Evolutionary conservation across 805 yeast species (phyloP), one percentile per base, ranked within the genome.

Genomic region (Saccharomyces cerevisiae): DNA sequence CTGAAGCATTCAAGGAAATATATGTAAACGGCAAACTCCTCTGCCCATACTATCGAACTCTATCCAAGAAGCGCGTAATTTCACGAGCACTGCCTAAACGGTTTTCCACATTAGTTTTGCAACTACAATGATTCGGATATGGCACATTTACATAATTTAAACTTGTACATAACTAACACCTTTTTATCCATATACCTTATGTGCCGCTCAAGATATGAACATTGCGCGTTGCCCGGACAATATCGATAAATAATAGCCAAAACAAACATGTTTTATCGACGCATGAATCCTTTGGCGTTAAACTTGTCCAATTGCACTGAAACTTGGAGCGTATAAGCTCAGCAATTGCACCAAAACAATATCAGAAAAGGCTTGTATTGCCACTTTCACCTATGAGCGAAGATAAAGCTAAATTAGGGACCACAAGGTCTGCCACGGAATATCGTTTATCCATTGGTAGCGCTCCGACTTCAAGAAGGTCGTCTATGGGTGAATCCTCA

Each of bases 1-100:
- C 53, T 80, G 59, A 75, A 64, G 57, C 83, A 80, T 60, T 81
- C 84, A 1, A 68, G 69, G 48, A 76, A 69, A 57, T 70, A 64
- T 51, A 68, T 71, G 72, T 74, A 53, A 61, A 28, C 21, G 6
- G 22, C 31, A 36, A 17, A 2, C 3, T 36, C 17, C 17, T 17
- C 43, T 36, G 9, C 1, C 22, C 17, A 24, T 6, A 24, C 17
- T 17, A 3, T 36, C 11, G 17, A 31, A 13, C 2, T 14, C 17
- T 31, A 17, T n/a, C 36, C 4, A 36, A 17, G 4, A 36, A 36
- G 43, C 11, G 24, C 22, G 2, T 6, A 22, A 9, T 6, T 36
- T 17, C 6, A 36, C 24, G 17, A 17, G 17, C 43, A 6, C 13
- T 13, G 1, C 17, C 13, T n/a, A 6, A 8, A 17, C 13, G 8